Conservation (phyloP, 148 eudicot species). For the Rhododendron vialii region DNA sequence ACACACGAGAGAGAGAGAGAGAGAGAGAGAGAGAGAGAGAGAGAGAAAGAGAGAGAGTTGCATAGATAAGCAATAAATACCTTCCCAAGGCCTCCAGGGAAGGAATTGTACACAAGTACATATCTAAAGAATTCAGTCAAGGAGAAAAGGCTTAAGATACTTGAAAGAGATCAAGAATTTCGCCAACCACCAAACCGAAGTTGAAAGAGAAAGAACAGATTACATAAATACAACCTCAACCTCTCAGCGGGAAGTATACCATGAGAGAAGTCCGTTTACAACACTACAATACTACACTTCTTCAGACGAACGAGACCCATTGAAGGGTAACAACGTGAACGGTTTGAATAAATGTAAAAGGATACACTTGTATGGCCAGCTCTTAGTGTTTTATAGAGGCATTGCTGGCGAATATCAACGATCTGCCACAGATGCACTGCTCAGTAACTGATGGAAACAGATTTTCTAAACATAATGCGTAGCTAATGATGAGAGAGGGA, state of each 20-base stretch:
- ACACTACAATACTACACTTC: not conserved
- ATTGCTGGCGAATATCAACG: slow-evolving; percentile 62
- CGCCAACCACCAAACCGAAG: not conserved
- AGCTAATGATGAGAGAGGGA: not conserved
- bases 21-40: not conserved
- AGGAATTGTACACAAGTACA: slow-evolving; percentile 91
- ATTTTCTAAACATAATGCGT: not conserved
- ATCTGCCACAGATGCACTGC: slow-evolving; percentile 52
- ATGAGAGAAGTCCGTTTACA: too few relatives aligned
- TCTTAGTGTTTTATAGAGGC: slow-evolving; percentile 87
- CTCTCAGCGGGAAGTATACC: too few relatives aligned
- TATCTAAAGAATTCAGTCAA: slow-evolving; percentile 50
- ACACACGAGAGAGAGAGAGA: not conserved
- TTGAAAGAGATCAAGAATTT: not conserved
- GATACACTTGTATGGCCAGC: slow-evolving; percentile 93
- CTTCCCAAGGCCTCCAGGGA: slow-evolving; percentile 99
- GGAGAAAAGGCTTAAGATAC: slow-evolving; percentile 4
- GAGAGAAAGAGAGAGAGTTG: not conserved
- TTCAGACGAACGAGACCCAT: not conserved
- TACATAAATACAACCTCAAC: not conserved
- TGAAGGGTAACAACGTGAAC: not conserved
- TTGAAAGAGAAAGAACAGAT: not conserved
- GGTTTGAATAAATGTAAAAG: slow-evolving; percentile 21
- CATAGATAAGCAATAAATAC: slow-evolving; percentile 29
- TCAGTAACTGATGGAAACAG: slow-evolving; percentile 15